These are phyloP conservation scores for Aspergillus avenaceus DNA, from an alignment of 495 filamentous ascomycete species.

Conservation along the genomic window DNA sequence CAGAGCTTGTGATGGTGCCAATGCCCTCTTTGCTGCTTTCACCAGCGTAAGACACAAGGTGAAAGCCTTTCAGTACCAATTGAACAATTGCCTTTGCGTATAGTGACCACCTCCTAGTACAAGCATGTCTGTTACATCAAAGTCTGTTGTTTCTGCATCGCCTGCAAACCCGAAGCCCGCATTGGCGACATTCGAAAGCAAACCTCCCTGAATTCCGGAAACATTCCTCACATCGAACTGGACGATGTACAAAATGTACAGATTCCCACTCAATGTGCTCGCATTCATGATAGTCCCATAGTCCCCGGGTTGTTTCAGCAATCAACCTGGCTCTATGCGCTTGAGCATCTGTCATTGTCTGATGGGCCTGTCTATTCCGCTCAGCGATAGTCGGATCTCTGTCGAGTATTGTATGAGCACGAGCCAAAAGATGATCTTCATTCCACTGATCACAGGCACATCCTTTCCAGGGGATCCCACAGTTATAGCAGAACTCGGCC, in stretches of 20 bases:
- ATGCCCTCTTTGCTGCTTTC: no score
- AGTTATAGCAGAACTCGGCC: constrained; percentile 56
- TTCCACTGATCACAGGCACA: constrained; percentile 43
- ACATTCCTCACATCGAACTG: constrained; percentile 26
- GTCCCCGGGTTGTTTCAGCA: constrained; percentile 3
- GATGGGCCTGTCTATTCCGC: no score
- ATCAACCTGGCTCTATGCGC: constrained; percentile 2
- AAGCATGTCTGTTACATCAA: no score
- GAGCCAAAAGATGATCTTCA: constrained; percentile 28
- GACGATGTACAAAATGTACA: constrained; percentile 7
- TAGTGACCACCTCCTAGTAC: no score
- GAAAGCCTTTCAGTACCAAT: no score
- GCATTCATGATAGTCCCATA: constrained; percentile 24
- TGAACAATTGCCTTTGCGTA: no score
- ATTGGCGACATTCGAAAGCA: constrained; percentile 29
- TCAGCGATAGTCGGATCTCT: constrained; percentile 22
- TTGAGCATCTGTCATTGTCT: background rate
- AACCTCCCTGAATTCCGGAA: constrained; percentile 14
- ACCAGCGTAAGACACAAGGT: no score
- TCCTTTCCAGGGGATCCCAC: constrained; percentile 47
- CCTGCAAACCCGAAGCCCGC: constrained; percentile 22
- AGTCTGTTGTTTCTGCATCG: constrained; percentile 28
- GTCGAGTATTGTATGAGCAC: constrained; percentile 29
- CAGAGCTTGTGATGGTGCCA: no score
- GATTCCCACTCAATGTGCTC: constrained; percentile 18